Conservation (phyloP, 306 rosid species). For the Prunus salicina region DNA sequence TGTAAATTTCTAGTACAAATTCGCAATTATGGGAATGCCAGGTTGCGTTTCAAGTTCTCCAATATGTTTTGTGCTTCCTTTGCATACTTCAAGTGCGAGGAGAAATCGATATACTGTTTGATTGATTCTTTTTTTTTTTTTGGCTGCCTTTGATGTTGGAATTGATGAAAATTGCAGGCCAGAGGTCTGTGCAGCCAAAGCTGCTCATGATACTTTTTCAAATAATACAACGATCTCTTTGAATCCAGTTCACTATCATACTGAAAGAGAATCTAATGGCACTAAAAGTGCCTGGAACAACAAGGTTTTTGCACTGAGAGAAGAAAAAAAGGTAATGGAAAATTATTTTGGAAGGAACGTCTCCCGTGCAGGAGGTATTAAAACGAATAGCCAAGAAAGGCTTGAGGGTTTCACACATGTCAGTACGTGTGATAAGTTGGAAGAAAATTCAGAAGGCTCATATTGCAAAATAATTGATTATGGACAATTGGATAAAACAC, state of each 20-base stretch:
- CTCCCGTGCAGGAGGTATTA: background rate
- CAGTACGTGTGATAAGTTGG: background rate
- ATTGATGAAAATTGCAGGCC: constrained; percentile 46
- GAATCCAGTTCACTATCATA: background rate
- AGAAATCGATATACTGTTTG: background rate
- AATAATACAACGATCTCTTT: constrained; percentile 7
- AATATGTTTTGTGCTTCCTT: background rate
- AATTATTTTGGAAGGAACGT: background rate
- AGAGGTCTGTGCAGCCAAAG: constrained; percentile 34
- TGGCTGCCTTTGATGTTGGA: constrained; percentile 12
- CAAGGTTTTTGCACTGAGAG: background rate
- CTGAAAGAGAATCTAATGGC: constrained; percentile 21
- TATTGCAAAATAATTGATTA: background rate
- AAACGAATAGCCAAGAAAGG: background rate
- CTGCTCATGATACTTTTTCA: constrained; percentile 25
- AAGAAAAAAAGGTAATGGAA: background rate
- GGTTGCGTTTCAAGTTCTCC: background rate
- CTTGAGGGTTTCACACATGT: background rate
- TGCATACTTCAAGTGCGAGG: background rate
- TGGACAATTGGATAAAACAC: background rate
- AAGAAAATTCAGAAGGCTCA: background rate
- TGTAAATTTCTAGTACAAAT: background rate
- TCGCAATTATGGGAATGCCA: background rate
- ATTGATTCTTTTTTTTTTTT: background rate
- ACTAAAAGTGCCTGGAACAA: constrained; percentile 12